Evolutionary conservation across 768 basidiomycete genomes (phyloP).

Genomic region (Postia placenta): DNA sequence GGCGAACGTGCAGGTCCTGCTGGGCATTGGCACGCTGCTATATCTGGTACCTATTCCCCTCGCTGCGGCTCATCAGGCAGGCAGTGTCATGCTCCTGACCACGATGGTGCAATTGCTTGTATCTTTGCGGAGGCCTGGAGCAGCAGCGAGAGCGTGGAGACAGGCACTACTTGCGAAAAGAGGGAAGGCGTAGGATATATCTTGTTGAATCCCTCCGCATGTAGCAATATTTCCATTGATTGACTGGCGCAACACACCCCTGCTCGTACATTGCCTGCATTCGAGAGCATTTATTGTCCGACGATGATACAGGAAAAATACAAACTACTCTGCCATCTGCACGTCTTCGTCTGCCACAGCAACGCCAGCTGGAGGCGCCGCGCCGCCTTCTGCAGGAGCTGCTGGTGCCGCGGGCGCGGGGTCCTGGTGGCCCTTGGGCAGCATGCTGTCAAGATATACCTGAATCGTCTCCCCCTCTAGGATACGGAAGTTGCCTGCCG

Average conservation of each 20-base stretch:
- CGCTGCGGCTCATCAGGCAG: conserved; percentile 93
- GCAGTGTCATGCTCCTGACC: conserved; percentile 83
- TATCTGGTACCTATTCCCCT: conserved; percentile 91
- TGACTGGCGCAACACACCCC: background rate
- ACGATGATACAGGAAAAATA: conserved; percentile 24
- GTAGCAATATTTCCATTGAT: background rate
- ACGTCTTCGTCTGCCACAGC: conserved; percentile 66
- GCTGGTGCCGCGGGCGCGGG: conserved; percentile 33
- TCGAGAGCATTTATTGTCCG: conserved; percentile 3
- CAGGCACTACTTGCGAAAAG: conserved; percentile 21
- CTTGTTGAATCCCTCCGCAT: background rate
- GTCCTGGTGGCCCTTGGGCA: conserved; percentile 52
- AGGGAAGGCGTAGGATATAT: conserved; percentile 4
- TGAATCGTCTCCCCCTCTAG: conserved; percentile 78
- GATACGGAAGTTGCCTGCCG: conserved; percentile 72
- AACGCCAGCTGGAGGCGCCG: conserved; percentile 28
- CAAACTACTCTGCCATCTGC: conserved; percentile 68
- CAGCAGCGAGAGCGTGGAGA: conserved; percentile 59
- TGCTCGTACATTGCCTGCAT: conserved; percentile 2
- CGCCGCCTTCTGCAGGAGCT: conserved; percentile 47
- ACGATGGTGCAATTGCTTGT: conserved; percentile 74
- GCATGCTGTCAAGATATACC: conserved; percentile 73
- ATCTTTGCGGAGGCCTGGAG: conserved; percentile 62
- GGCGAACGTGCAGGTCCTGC: conserved; percentile 76
- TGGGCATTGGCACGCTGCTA: conserved; percentile 76